These are phyloP conservation scores for Cymbopogon citratus DNA, from an alignment of 176 grass and related monocot genomes.

Conservation along the genomic window DNA sequence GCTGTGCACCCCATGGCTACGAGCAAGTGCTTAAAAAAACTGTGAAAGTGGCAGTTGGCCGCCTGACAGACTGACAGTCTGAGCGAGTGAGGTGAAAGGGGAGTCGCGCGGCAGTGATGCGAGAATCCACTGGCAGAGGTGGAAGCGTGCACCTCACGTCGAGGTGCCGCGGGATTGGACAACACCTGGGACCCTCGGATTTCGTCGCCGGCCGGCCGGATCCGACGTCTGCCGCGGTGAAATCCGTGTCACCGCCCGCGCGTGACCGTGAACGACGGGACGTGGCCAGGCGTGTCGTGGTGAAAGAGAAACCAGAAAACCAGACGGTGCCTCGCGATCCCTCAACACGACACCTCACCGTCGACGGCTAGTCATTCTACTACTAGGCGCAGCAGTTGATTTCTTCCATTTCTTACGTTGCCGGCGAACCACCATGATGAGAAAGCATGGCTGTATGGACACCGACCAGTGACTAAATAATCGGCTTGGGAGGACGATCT, in stretches of 20 bases:
- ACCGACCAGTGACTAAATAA: slow-evolving; percentile 1
- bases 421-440: too few species aligned
- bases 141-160: slow-evolving; percentile 51
- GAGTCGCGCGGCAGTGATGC: background rate
- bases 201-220: slow-evolving; percentile 9
- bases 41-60: slow-evolving; percentile 42
- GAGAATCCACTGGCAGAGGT: slow-evolving; percentile 28
- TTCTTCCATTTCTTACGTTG: too few species aligned
- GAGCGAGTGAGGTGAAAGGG: background rate
- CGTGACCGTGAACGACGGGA: background rate
- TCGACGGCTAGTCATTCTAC: background rate
- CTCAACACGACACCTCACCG: background rate
- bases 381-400: background rate
- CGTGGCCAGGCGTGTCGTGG: background rate
- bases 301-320: background rate
- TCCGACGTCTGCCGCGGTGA: background rate
- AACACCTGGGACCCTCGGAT: slow-evolving; percentile 26
- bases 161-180: slow-evolving; percentile 31
- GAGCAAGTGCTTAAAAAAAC: background rate
- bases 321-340: background rate
- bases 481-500: background rate
- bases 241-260: background rate
- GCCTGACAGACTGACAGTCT: background rate
- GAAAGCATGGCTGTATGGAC: too few species aligned
- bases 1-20: too few species aligned